Evolutionary conservation across 441 rosid species (phyloP).

Genomic region (Mallotus japonicus): DNA sequence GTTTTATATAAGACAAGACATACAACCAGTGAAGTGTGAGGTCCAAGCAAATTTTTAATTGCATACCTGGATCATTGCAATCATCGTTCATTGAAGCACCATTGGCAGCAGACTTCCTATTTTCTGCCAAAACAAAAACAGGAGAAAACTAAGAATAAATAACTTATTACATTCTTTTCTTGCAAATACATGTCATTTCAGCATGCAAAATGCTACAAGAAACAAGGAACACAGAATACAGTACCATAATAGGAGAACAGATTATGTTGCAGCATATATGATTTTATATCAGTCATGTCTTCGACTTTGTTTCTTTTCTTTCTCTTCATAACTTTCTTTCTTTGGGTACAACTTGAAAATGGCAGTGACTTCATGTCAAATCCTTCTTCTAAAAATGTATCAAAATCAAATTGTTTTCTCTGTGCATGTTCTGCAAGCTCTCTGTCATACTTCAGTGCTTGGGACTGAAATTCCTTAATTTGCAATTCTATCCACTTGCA

Average conservation of each 20-base stretch:
- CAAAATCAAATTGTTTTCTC: conserved; percentile 43
- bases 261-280: conserved; percentile 52
- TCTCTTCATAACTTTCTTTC: conserved; percentile 55
- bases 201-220: background rate
- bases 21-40: conserved; percentile 3
- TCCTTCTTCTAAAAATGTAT: conserved; percentile 37
- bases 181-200: conserved; percentile 10
- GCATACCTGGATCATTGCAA: conserved; percentile 51
- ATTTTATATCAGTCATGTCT: conserved; percentile 51
- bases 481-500: conserved; percentile 85
- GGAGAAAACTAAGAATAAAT: conserved; percentile 10
- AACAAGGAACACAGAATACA: conserved; percentile 14
- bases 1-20: background rate
- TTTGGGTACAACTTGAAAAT: conserved; percentile 37
- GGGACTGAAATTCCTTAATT: conserved; percentile 50
- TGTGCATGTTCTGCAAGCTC: conserved; percentile 47
- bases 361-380: conserved; percentile 43
- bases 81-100: conserved; percentile 38
- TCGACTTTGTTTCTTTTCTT: conserved; percentile 68
- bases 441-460: conserved; percentile 58
- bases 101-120: conserved; percentile 44
- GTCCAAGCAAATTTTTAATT: conserved; percentile 20
- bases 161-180: background rate
- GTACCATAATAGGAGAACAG: conserved; percentile 75
- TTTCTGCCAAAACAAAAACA: conserved; percentile 37